Base-by-base conservation (phyloP, 139 green algal species). In the Chlorella ohadii region DNA sequence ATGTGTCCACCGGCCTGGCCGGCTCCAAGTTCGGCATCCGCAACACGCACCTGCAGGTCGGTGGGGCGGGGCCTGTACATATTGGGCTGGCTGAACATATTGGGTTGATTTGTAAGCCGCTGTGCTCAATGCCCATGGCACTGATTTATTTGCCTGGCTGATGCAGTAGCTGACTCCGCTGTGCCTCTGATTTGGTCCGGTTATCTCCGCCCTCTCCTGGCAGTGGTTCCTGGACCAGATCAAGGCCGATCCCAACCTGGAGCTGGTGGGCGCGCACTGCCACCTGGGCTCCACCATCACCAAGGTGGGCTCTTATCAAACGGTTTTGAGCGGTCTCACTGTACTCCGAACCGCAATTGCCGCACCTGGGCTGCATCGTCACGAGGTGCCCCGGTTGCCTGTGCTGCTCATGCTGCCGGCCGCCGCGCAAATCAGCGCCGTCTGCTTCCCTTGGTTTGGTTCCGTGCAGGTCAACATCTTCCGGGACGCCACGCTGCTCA, bases 401-500 rank as follows among this genome's bases (percentile, higher is more conserved):
- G 44, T 9, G 44, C 44, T 51, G 44, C 44, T 9, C 44, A 9
- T 51, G 44, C 44, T 51, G 44, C 44, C n/a, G n/a, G n/a, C n/a
- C n/a, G n/a, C n/a, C n/a, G n/a, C n/a, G n/a, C n/a, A n/a, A n/a
- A n/a, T n/a, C n/a, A n/a, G n/a, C n/a, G n/a, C n/a, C n/a, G n/a
- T n/a, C n/a, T n/a, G n/a, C n/a, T n/a, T n/a, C n/a, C n/a, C n/a
- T n/a, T n/a, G n/a, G n/a, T n/a, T n/a, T n/a, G n/a, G n/a, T n/a
- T n/a, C n/a, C n/a, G n/a, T n/a, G n/a, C n/a, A 96, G 92, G 95
- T 99, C 68, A 95, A 97, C 91, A 97, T 99, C 86, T 99, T 99
- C 89, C 82, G 88, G 23, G 97, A 99, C 85, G 97, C 97, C 38
- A 93, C 97, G 0, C 72, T 91, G 47, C 94, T 99, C 85, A 99